Percentiles rank a stretch among this genome's conserved stretches.
Conservation (phyloP, 2,329 filamentous ascomycete species). For the Nothopassalora personata region DNA sequence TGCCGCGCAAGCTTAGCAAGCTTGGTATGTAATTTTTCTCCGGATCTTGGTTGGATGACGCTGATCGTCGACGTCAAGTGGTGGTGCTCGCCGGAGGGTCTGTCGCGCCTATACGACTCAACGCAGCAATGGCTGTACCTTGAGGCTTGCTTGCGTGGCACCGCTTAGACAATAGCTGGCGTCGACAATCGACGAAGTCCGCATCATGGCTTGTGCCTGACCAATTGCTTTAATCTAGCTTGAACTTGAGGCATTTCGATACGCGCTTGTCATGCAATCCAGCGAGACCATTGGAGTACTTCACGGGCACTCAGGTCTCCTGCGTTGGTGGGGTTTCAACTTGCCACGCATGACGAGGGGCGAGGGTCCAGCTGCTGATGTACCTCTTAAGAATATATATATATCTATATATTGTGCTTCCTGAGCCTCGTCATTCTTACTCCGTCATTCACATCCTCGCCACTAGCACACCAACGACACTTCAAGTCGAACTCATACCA, state of each 20-base stretch:
- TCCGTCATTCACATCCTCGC: slow-evolving; percentile 1
- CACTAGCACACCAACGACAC: not conserved
- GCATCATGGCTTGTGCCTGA: not conserved
- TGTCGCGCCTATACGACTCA: not conserved
- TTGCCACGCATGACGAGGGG: not conserved
- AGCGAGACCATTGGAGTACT: slow-evolving; percentile 5
- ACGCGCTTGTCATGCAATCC: slow-evolving; percentile 12
- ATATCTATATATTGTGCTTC: slow-evolving; percentile 17
- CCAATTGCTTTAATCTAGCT: slow-evolving; percentile 6
- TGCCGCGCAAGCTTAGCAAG: not conserved
- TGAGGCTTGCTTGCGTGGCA: not conserved
- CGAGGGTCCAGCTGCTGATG: not conserved
- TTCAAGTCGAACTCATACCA: not conserved
- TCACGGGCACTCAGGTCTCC: not conserved
- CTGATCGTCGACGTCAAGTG: not conserved
- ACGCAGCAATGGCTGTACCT: not conserved
- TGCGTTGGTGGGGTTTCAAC: slow-evolving; percentile 3
- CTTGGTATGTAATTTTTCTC: not conserved
- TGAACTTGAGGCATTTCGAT: slow-evolving; percentile 8
- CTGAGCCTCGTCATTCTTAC: not conserved
- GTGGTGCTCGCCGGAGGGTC: not conserved
- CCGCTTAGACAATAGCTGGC: slow-evolving; percentile 5
- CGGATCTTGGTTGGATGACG: not conserved
- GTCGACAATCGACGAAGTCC: not conserved
- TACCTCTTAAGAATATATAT: slow-evolving; percentile 3